Evolutionary conservation across 768 basidiomycete genomes (phyloP), one percentile per base, ranked within the genome.

Genomic region (Russula dissimulans): DNA sequence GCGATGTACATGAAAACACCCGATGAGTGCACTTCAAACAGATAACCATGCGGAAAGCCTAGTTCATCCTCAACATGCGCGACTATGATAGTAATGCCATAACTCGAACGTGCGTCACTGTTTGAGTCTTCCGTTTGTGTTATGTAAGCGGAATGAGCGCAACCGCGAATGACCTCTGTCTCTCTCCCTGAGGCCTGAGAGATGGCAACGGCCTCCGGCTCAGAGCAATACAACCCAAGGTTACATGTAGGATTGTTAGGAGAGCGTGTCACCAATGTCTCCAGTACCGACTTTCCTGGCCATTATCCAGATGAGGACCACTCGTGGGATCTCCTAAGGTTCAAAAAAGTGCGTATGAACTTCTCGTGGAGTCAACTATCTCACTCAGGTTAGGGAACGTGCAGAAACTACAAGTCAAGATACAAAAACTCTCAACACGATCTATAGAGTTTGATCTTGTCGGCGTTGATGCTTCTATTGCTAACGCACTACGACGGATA

Each of bases 371-470:
- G 29, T 46, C 31, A 17, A 46, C 26, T 32, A 12, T 46, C 54
- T 31, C 56, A 50, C 54, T 49, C 60, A 66, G 71, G 67, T 71
- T 12, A 76, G 50, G 58, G 29, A 15, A 32, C 76, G 74, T 71
- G 67, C 73, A 91, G 91, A 87, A 79, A 68, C 76, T 95, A 56
- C 75, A 78, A 69, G 82, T 93, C 10, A 78, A 85, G 58, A 79
- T 97, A 39, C 83, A 89, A 61, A 81, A 89, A 45, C 75, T 95
- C 39, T 95, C 94, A 0, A 80, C 87, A 45, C 81, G 86, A 15
- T 86, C 88, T 2, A 82, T 97, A 62, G 95, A 97, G 66, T 95
- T 99, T 71, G 97, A 99, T 73, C 77, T 98, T 47, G 81, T 97
- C 57, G 95, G 95, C 5, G 88, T 97, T 32, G 95, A 99, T 71